Base-by-base conservation (phyloP, 768 basidiomycete species). In the Mrakia frigida region DNA sequence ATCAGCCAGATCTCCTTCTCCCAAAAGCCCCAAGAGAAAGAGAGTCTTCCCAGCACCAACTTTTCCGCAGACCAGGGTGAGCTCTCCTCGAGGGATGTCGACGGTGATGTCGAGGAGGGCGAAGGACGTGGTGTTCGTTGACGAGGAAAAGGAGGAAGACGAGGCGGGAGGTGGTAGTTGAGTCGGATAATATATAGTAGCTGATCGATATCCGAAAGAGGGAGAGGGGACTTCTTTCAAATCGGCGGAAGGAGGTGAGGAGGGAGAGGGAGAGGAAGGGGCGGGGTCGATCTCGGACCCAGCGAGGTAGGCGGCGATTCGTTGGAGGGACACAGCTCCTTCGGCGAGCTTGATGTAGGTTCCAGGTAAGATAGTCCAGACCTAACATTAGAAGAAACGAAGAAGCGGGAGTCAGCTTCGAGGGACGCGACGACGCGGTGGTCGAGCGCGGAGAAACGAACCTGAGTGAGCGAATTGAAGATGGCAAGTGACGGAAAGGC, bases 301-400 rank as follows among this genome's bases (percentile, higher is more conserved):
- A 68, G 88, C 84, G 35, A 97, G 87, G 82, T 95, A 97, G 80
- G 92, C 94, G 82, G 95, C 93, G 77, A 97, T 94, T 70, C 94
- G 92, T 25, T 91, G 89, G 70, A 94, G 85, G 16, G 93, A 94
- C 23, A 97, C 92, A 65, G 92, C 60, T 72, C 89, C 90, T 85
- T 97, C 94, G 10, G 96, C 86, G 85, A 92, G 87, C 80, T 93
- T 92, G 82, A 97, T 93, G 81, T 95, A 89, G 0, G 92, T 93
- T 82, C 95, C 93, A 0, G 94, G 94, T 7, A 97, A 87, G 0
- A 68, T 72, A 3, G 75, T 76, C 75, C 75, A 76, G 3, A 76
- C 75, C 31, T 31, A 31, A 11, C n/a, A n/a, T 43, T 9, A 43
- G 90, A 90, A 79, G 90, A 93, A 73, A 95, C 87, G 7, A 91